A percentile compares a stretch with the other conserved stretches of the same genome.
phyloP scores from a whole-genome alignment of 2,329 filamentous ascomycete genomes.

The Parafenestella ontariensis region DNA sequence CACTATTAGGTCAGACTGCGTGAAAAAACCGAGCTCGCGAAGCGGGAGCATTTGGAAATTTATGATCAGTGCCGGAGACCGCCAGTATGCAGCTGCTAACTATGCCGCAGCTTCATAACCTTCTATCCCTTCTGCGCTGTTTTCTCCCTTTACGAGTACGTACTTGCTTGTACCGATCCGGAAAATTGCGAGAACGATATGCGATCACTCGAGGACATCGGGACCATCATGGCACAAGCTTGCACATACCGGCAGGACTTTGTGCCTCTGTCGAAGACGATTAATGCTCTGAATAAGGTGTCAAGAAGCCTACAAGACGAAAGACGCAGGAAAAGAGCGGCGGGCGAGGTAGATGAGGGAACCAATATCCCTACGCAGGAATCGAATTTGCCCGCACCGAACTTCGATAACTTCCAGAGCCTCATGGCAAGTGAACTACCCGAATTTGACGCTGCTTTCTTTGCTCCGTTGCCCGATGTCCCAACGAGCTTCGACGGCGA shows the following conservation, averaged over 20 bases:
- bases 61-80: too few species aligned
- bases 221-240: conserved; percentile 26
- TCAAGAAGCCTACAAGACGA: conserved; percentile 34
- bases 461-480: conserved; percentile 26
- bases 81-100: neutral
- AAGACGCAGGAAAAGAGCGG: conserved; percentile 7
- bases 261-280: conserved; percentile 31
- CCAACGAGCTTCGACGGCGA: conserved; percentile 23
- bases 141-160: conserved; percentile 40
- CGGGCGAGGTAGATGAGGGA: neutral
- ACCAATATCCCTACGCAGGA: neutral
- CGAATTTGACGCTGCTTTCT: conserved; percentile 22
- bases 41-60: too few species aligned
- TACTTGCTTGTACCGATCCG: conserved; percentile 29
- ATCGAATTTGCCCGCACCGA: conserved; percentile 1
- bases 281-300: conserved; percentile 39
- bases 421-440: conserved; percentile 18
- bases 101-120: conserved; percentile 29
- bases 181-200: conserved; percentile 36
- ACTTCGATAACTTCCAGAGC: conserved; percentile 14
- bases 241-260: conserved; percentile 21
- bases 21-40: too few species aligned
- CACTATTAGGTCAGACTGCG: too few species aligned
- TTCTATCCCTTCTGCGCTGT: conserved; percentile 42
- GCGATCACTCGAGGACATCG: conserved; percentile 29